Evolutionary conservation across 208 protist species (phyloP).

Genomic region (Wallacemonas collosoma): DNA sequence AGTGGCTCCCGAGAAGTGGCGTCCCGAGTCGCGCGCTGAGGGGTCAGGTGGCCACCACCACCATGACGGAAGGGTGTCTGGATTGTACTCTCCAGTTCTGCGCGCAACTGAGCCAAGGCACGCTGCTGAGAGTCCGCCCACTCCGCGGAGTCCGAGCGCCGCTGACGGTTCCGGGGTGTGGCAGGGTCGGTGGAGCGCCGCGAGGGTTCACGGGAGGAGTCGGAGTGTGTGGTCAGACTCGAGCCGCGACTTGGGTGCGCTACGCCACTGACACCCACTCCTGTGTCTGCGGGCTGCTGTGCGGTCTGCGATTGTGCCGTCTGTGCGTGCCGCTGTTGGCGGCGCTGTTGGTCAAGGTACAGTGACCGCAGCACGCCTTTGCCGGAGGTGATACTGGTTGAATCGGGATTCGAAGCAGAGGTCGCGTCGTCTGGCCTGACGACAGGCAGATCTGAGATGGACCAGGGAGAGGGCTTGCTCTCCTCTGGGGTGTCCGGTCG

Average conservation of each 20-base stretch:
- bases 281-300: not conserved
- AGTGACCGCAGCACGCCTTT: conserved; percentile 15
- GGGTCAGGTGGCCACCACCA: conserved; percentile 3
- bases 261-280: too few species aligned
- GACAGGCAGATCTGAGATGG: not conserved
- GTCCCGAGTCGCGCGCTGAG: not conserved
- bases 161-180: conserved; percentile 5
- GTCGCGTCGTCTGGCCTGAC: not conserved
- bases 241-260: not conserved
- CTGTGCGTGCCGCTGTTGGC: conserved; percentile 6
- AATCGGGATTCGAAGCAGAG: conserved; percentile 2
- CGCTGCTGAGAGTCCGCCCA: conserved; percentile 47
- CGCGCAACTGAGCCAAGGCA: conserved; percentile 45
- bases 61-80: conserved; percentile 6
- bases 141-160: conserved; percentile 19
- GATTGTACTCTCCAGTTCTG: conserved; percentile 29
- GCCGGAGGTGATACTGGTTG: conserved; percentile 10
- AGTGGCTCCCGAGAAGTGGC: not conserved
- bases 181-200: not conserved
- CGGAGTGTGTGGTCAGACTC: not conserved
- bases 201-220: conserved; percentile 4
- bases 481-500: not conserved
- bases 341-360: conserved; percentile 14
- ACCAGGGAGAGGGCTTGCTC: not conserved
- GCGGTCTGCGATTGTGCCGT: not conserved